Base-by-base conservation (phyloP, 2,329 filamentous ascomycete genomes). In the Alternaria arborescens region DNA sequence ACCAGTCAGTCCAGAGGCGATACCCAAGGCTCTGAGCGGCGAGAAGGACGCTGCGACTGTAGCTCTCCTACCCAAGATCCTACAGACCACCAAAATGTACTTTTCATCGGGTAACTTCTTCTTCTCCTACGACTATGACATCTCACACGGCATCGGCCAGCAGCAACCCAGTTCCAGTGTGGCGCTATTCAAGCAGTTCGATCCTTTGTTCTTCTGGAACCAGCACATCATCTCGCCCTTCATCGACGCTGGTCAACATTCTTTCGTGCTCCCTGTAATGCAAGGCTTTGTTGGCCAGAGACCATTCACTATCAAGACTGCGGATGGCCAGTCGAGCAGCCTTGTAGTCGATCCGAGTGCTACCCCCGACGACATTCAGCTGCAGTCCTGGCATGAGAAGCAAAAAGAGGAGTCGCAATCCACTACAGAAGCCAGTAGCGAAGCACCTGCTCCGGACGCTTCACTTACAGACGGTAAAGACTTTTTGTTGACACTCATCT, bases 211-310 rank as follows among this genome's bases (percentile, higher is more conserved):
- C 78, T 98, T 97, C 77, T 99, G 95, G 94, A 99, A 99, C 72
- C 85, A 85, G 26, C 84, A 93, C 73, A 84, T 97, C 14, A 81
- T 92, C 26, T 80, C 85, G 28, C 89, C 91, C 0, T 93, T 99
- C 62, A 86, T 93, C 48, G 86, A 91, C 18, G 84, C 86, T n/a
- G 89, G 91, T 0, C 87, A 92, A 22, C 87, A 93, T 69, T 82
- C 83, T 0, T 85, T 97, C 55, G 84, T 91, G 1, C 80, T 98
- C 22, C 95, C 95, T 2, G 70, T 99, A 4, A 91, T 99, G 79
- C 95, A 98, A 79, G 95, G 95, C 0, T 99, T 98, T 69, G 88
- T 99, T 20, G 94, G 94, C 1, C 95, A 98, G 78, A 85, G 88
- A 64, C 83, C 88, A 3, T 98, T 99, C 75, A 86, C 89, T 8